phyloP scores from a whole-genome alignment of 2,329 filamentous ascomycete genomes.

The Dactylonectria estremocensis region DNA sequence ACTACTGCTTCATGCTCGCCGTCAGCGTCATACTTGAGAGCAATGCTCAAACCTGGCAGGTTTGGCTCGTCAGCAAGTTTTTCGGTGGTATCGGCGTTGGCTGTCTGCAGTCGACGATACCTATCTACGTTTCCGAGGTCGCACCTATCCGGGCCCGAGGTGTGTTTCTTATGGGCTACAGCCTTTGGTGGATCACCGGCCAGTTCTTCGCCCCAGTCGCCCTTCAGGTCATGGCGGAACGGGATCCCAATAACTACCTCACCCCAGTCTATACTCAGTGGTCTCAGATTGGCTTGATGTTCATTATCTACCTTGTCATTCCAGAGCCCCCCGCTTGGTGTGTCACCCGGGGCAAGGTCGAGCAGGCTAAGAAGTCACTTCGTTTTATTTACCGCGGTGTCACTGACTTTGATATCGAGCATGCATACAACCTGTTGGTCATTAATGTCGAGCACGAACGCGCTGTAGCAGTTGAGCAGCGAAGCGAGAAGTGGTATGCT shows the following conservation, averaged over 20 bases:
- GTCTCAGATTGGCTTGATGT: slow-evolving; percentile 49
- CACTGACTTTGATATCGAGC: slow-evolving; percentile 42
- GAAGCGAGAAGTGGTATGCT: slow-evolving; percentile 44
- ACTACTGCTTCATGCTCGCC: slow-evolving; percentile 2
- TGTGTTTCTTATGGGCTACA: slow-evolving; percentile 58
- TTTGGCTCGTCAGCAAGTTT: slow-evolving; percentile 50
- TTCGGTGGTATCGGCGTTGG: slow-evolving; percentile 58
- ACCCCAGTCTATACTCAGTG: slow-evolving; percentile 62
- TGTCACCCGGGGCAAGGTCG: slow-evolving; percentile 38
- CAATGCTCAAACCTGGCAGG: slow-evolving; percentile 50
- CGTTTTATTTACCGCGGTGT: slow-evolving; percentile 36
- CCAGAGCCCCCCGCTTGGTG: slow-evolving; percentile 56
- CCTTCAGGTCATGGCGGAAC: slow-evolving; percentile 53
- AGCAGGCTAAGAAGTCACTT: slow-evolving; percentile 27
- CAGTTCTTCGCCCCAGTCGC: slow-evolving; percentile 60
- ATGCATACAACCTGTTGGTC: slow-evolving; percentile 48
- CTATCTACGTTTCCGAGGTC: slow-evolving; percentile 59
- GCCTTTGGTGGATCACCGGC: slow-evolving; percentile 61
- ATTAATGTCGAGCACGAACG: slow-evolving; percentile 46
- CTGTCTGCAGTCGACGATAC: slow-evolving; percentile 59
- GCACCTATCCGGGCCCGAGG: slow-evolving; percentile 60
- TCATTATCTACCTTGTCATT: slow-evolving; percentile 53
- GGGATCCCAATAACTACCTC: slow-evolving; percentile 53
- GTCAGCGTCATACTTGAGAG: too few relatives aligned
- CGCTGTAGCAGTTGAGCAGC: slow-evolving; percentile 41